These are phyloP conservation scores for Clitoria ternatea DNA, from an alignment of 306 rosid genomes.

Conservation along the genomic window DNA sequence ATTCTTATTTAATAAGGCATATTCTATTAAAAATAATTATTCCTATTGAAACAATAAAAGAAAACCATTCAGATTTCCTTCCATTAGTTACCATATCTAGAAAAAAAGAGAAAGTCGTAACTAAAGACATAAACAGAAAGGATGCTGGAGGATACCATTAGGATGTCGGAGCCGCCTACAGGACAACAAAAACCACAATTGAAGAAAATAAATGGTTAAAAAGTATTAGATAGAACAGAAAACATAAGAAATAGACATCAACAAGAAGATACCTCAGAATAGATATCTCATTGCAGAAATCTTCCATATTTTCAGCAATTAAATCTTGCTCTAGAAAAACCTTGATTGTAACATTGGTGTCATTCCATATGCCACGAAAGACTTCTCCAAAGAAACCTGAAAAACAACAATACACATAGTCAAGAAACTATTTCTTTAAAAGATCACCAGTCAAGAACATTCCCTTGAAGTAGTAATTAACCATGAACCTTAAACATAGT, in stretches of 20 bases:
- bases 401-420: conserved; percentile 22
- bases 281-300: conserved; percentile 94
- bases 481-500: not conserved
- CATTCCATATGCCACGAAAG: conserved; percentile 94
- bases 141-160: conserved; percentile 58
- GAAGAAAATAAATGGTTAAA: conserved; percentile 32
- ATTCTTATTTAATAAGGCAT: not conserved
- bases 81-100: not conserved
- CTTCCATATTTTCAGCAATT: conserved; percentile 95
- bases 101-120: conserved; percentile 18
- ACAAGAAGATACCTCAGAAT: conserved; percentile 70
- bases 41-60: not conserved
- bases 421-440: conserved; percentile 24
- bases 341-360: conserved; percentile 95
- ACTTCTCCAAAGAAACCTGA: conserved; percentile 98
- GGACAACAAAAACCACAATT: conserved; percentile 19
- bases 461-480: conserved; percentile 3
- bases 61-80: not conserved
- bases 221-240: conserved; percentile 21
- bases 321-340: conserved; percentile 96
- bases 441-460: conserved; percentile 1
- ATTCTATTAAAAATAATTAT: not conserved
- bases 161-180: conserved; percentile 98
- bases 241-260: conserved; percentile 8
- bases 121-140: conserved; percentile 19